Base-by-base conservation (phyloP, 495 filamentous ascomycete genomes). In the Aspergillus conjunctus region DNA sequence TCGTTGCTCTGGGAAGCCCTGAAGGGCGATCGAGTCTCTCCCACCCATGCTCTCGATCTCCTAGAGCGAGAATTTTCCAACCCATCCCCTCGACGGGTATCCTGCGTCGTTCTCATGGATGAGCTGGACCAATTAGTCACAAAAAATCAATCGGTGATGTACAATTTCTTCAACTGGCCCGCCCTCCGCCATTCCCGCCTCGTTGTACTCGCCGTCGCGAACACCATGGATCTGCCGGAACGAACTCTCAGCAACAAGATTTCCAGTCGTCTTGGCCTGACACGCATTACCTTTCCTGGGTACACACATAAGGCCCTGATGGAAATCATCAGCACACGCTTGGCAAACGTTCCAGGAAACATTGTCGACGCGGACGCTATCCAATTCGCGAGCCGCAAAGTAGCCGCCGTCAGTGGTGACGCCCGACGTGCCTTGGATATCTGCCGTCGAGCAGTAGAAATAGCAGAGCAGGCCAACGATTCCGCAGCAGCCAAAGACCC, bases 141-240 rank as follows among this genome's bases (percentile, higher is more conserved):
- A 20, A 93, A 91, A 60, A 97, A 94, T 68, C 95, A 99, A 66
- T 91, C 90, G 26, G 95, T 99, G 69, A 99, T 99, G 95, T 99
- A 99, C 78, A 99, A 99, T 70, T 99, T 99, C 74, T 99, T 99
- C 85, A 99, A 99, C 68, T 99, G 95, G 95, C 95, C 95, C n/a
- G 87, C 88, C 18, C 83, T 97, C 18, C 85, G 90, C 34, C 91
- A 99, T 70, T 94, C 90, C 31, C 84, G 92, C 48, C 81, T 99
- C 34, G 97, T 98, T 69, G 95, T 99, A 12, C 83, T 99, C 0
- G 95, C 95, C 8, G 95, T 99, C 10, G 95, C 95, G 34, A 99
- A 99, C 73, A 99, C 95, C 20, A 99, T 99, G 95, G 95, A 99
- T 74, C 78, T 99, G 20, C 95, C 95, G 0, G 95, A 99, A 74